Evolutionary conservation across 225 moss, liverwort and hornwort genomes (phyloP).

Genomic region (Polytrichum formosum): DNA sequence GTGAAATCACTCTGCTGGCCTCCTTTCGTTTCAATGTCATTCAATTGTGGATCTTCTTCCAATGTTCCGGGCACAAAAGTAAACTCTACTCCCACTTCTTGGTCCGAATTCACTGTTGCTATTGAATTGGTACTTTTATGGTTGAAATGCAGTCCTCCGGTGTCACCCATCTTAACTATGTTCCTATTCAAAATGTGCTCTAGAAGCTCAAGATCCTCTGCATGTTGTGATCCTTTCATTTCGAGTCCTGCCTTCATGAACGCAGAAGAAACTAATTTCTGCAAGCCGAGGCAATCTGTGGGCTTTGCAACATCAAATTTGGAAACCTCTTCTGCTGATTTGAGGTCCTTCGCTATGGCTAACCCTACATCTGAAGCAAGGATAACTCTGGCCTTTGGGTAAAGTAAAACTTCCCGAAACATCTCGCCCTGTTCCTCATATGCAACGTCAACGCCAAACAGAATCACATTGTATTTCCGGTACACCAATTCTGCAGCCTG

Average conservation of each 20-base stretch:
- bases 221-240: slow-evolving; percentile 7
- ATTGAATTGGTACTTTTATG: slow-evolving; percentile 38
- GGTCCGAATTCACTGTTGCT: slow-evolving; percentile 1
- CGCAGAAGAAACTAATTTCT: slow-evolving; percentile 27
- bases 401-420: slow-evolving; percentile 46
- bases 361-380: slow-evolving; percentile 47
- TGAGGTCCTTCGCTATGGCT: slow-evolving; percentile 51
- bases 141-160: slow-evolving; percentile 10
- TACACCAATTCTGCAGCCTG: slow-evolving; percentile 58
- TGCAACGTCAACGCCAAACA: slow-evolving; percentile 51
- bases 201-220: slow-evolving; percentile 36
- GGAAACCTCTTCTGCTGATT: slow-evolving; percentile 41
- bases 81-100: neutral
- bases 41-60: neutral
- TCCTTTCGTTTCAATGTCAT: too few species aligned
- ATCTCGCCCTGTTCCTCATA: slow-evolving; percentile 34
- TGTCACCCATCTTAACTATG: slow-evolving; percentile 20
- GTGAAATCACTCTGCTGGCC: neutral
- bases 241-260: slow-evolving; percentile 25
- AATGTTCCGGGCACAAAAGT: neutral
- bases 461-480: slow-evolving; percentile 35
- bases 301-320: slow-evolving; percentile 25
- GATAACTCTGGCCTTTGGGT: slow-evolving; percentile 36
- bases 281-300: slow-evolving; percentile 26
- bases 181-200: neutral